A percentile compares a stretch with the other conserved stretches of the same genome.
phyloP scores from a whole-genome alignment of 1,284 basidiomycete genomes.

The Phaffia rhodozyma region DNA sequence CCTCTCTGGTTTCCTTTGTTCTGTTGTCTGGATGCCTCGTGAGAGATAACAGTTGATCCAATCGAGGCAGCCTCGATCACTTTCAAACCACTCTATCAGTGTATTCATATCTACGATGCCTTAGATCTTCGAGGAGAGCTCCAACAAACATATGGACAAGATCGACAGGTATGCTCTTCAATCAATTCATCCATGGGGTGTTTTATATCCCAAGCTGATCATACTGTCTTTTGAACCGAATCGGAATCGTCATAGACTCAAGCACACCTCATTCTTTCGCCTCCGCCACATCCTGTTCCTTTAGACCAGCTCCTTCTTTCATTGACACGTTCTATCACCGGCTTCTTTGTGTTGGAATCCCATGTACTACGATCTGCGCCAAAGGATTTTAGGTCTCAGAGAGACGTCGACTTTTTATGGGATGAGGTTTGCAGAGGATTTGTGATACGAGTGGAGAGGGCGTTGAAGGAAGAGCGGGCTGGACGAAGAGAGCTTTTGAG shows the following conservation, averaged over 20 bases:
- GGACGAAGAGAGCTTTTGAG: constrained; percentile 66
- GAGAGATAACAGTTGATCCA: too few species aligned
- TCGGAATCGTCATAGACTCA: constrained; percentile 52
- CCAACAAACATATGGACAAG: constrained; percentile 85
- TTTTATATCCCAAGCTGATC: constrained; percentile 73
- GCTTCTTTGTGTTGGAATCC: constrained; percentile 94
- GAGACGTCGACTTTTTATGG: constrained; percentile 94
- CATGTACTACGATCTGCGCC: constrained; percentile 78
- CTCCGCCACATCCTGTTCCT: constrained; percentile 37
- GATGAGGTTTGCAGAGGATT: constrained; percentile 58
- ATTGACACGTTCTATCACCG: constrained; percentile 79
- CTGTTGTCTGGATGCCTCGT: too few species aligned
- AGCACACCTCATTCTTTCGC: constrained; percentile 86
- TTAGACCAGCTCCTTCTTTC: constrained; percentile 43
- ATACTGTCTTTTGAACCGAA: constrained; percentile 44
- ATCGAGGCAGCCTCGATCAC: constrained; percentile 72
- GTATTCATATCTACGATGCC: constrained; percentile 92
- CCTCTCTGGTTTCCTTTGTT: constrained; percentile 40
- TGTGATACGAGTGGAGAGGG: constrained; percentile 52
- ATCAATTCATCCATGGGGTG: background rate
- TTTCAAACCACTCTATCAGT: constrained; percentile 91
- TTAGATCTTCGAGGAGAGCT: constrained; percentile 80
- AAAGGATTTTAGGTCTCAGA: constrained; percentile 67
- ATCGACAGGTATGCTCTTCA: constrained; percentile 58
- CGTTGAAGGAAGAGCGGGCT: constrained; percentile 56